These are phyloP conservation scores for Coemansia javaensis DNA, from an alignment of 192 early-diverging fungal species.

Conservation along the genomic window DNA sequence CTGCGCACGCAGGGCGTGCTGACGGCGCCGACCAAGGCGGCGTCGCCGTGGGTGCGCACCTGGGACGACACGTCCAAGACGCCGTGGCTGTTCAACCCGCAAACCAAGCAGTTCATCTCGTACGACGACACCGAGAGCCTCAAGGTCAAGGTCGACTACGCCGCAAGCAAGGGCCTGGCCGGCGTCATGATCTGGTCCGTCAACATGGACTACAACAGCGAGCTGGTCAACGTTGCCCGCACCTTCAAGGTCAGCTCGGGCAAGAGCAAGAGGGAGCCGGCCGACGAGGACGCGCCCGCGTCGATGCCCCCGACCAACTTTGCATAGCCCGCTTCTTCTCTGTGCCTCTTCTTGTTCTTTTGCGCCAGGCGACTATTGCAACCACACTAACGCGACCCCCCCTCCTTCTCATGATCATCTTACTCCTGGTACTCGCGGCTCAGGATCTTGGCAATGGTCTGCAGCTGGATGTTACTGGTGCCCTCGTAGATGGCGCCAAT, in stretches of 20 bases:
- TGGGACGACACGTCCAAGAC: slow-evolving; percentile 61
- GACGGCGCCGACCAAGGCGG: slow-evolving; percentile 46
- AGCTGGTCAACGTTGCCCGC: slow-evolving; percentile 39
- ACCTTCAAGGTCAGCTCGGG: slow-evolving; percentile 35
- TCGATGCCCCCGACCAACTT: no score
- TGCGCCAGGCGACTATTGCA: no score
- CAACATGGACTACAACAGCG: slow-evolving; percentile 51
- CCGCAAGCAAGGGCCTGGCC: slow-evolving; percentile 56
- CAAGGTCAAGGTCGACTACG: slow-evolving; percentile 57
- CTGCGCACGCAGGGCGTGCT: slow-evolving; percentile 56
- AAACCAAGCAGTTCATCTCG: slow-evolving; percentile 58
- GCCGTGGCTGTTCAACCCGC: slow-evolving; percentile 59
- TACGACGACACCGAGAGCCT: slow-evolving; percentile 66
- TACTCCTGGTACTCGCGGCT: slow-evolving; percentile 33
- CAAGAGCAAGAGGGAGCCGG: slow-evolving; percentile 33
- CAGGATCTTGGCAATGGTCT: slow-evolving; percentile 77
- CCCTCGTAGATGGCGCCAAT: slow-evolving; percentile 97
- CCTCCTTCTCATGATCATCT: no score
- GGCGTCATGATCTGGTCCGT: slow-evolving; percentile 57
- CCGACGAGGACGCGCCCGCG: slow-evolving; percentile 50
- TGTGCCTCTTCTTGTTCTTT: no score
- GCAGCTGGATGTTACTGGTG: slow-evolving; percentile 94
- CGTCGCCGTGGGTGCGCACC: slow-evolving; percentile 56
- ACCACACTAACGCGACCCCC: no score
- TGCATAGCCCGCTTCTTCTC: no score